phyloP scores from a whole-genome alignment of 768 basidiomycete genomes.

The Cystofilobasidium bisporidii region DNA sequence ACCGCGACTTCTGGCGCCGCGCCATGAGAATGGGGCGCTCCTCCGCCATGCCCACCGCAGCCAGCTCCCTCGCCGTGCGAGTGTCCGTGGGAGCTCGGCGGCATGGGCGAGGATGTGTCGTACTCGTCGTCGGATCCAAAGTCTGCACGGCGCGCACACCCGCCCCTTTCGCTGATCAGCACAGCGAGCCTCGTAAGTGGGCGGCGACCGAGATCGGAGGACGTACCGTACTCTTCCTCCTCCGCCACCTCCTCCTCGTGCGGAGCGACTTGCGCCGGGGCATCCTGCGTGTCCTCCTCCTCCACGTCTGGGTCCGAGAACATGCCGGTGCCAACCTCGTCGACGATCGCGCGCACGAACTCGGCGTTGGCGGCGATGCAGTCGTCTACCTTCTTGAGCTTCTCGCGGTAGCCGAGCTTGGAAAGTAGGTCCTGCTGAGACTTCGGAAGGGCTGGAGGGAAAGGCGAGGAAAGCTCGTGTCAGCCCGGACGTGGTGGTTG shows the following conservation, averaged over 20 bases:
- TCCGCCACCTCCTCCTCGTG: conserved; percentile 25
- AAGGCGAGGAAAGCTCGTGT: too few species aligned
- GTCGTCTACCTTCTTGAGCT: conserved; percentile 67
- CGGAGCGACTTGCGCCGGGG: conserved; percentile 25
- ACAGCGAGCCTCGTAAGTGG: too few species aligned
- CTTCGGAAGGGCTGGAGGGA: conserved; percentile 59
- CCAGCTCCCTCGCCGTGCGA: conserved; percentile 28
- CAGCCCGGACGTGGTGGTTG: background rate
- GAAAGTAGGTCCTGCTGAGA: conserved; percentile 62
- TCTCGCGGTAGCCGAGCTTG: conserved; percentile 62
- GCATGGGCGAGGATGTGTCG: conserved; percentile 33
- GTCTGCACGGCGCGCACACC: conserved; percentile 10
- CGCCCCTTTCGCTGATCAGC: too few species aligned
- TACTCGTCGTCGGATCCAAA: conserved; percentile 33
- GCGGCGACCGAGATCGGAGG: conserved; percentile 8
- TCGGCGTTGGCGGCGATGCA: conserved; percentile 71
- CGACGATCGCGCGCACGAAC: conserved; percentile 64
- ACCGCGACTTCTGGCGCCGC: conserved; percentile 20
- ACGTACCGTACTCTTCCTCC: conserved; percentile 31
- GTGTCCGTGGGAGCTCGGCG: conserved; percentile 27
- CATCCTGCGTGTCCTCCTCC: conserved; percentile 34
- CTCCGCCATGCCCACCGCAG: conserved; percentile 46
- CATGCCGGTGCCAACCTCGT: conserved; percentile 58
- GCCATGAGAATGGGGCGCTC: conserved; percentile 49
- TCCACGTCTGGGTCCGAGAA: conserved; percentile 33